These are phyloP conservation scores for Solanum pinnatisectum DNA, from an alignment of 257 asterid genomes.

Conservation along the genomic window DNA sequence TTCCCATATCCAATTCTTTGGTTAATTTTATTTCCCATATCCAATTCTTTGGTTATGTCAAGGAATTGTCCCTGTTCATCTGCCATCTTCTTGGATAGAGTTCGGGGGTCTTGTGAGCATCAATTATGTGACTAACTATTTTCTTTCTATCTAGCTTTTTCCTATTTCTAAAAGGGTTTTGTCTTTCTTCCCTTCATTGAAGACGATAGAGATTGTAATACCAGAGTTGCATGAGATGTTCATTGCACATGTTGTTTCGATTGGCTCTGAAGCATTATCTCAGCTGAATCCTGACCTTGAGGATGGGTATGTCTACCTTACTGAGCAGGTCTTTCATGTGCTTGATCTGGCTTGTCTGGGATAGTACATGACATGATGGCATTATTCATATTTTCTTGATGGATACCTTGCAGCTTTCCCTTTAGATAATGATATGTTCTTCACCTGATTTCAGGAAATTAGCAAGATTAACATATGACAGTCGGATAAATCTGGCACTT, in stretches of 20 bases:
- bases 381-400: background rate
- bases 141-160: background rate
- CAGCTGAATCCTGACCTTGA: constrained; percentile 65
- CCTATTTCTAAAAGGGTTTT: background rate
- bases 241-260: constrained; percentile 70
- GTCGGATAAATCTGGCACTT: background rate
- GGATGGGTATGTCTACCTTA: constrained; percentile 45
- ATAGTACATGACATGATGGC: background rate
- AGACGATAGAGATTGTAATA: constrained; percentile 74
- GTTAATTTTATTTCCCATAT: background rate
- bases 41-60: background rate
- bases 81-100: background rate
- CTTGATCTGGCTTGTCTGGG: background rate
- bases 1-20: background rate
- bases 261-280: constrained; percentile 74
- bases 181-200: background rate
- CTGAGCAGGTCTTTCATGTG: background rate
- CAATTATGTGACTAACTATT: background rate
- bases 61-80: background rate
- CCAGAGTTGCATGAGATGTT: constrained; percentile 96
- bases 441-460: background rate
- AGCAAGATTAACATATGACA: background rate
- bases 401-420: background rate
- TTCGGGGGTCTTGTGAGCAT: background rate
- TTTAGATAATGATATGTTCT: too few relatives aligned